Evolutionary conservation across 1,284 basidiomycete genomes (phyloP), one percentile per base, ranked within the genome.

Genomic region (Fomitopsis palustris): DNA sequence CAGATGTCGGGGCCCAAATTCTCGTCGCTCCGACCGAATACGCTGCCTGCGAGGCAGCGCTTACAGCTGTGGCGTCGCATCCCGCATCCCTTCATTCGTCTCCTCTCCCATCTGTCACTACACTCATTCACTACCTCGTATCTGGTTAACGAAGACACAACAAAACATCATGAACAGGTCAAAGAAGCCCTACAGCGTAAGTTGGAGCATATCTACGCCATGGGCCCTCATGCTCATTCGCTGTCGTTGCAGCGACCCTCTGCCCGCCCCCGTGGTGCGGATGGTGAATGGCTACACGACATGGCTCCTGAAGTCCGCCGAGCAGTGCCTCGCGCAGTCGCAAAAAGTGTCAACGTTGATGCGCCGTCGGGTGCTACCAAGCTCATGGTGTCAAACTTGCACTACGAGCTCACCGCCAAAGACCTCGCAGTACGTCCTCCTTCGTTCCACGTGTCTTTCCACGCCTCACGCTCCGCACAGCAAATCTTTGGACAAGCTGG

Each of bases 401-500:
- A 98, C 76, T 98, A 97, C 69, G 95, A 98, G 69, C 87, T 98
- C 54, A 92, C 89, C 60, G 82, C 90, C 69, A 87, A 87, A 77
- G 95, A 98, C 76, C 81, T 96, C 58, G 87, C 84, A 79, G 95
- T 96, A 67, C 69, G 91, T 78, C 47, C 21, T 6, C 4, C 21
- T 47, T 53, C 53, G 49, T 37, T 43, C 42, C 29, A 33, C 29
- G 12, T 33, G 27, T 47, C 23, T 21, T 19, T 16, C 14, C 31
- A 35, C 41, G 37, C 8, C 8, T 27, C 35, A 17, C 19, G n/a
- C n/a, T 21, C 8, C 51, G 8, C 60, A 10, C 67, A 96, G 94
- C 81, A 82, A 74, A 94, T 98, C 67, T 98, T 98, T 81, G 88
- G 90, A 65, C 87, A 93, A 74, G 89, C 94, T 73, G 96, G 95